Percentiles rank a stretch among this genome's conserved stretches.
phyloP scores from a whole-genome alignment of 345 rosid species.

The Leavenworthia alabamica region DNA sequence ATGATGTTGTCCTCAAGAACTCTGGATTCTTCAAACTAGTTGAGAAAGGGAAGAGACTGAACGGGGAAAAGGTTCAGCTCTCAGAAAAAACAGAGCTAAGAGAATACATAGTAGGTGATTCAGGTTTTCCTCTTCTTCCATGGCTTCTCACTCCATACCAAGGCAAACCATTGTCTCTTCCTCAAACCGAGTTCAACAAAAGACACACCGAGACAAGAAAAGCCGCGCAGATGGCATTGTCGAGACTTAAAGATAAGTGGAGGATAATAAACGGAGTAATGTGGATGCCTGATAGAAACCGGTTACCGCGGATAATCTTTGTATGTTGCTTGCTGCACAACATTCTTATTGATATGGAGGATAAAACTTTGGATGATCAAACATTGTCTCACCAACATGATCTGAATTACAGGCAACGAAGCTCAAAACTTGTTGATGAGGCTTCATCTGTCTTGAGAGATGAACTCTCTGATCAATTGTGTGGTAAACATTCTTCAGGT shows the following conservation, averaged over 20 bases:
- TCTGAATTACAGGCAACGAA: conserved; percentile 41
- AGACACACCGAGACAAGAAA: conserved; percentile 45
- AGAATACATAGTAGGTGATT: conserved; percentile 56
- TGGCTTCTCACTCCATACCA: conserved; percentile 69
- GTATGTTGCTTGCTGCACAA: conserved; percentile 75
- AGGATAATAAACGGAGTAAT: conserved; percentile 61
- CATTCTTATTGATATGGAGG: conserved; percentile 54
- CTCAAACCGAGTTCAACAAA: conserved; percentile 49
- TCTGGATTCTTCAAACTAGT: conserved; percentile 54
- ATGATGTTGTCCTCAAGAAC: conserved; percentile 50
- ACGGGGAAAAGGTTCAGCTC: conserved; percentile 39
- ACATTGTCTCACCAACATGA: conserved; percentile 47
- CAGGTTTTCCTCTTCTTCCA: conserved; percentile 53
- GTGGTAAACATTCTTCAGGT: conserved; percentile 24
- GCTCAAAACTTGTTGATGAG: conserved; percentile 38
- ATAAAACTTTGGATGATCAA: conserved; percentile 39
- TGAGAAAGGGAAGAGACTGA: conserved; percentile 53
- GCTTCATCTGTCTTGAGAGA: conserved; percentile 43
- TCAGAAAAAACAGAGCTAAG: conserved; percentile 37
- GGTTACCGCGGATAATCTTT: conserved; percentile 55
- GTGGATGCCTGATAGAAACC: conserved; percentile 72
- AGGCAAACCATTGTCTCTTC: conserved; percentile 36
- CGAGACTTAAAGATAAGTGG: conserved; percentile 73
- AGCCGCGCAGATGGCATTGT: conserved; percentile 49
- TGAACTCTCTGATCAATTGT: conserved; percentile 38